A percentile compares a stretch with the other conserved stretches of the same genome.
These are phyloP conservation scores for Verticillium isaacii DNA, from an alignment of 2,329 filamentous ascomycete species.

Conservation along the genomic window DNA sequence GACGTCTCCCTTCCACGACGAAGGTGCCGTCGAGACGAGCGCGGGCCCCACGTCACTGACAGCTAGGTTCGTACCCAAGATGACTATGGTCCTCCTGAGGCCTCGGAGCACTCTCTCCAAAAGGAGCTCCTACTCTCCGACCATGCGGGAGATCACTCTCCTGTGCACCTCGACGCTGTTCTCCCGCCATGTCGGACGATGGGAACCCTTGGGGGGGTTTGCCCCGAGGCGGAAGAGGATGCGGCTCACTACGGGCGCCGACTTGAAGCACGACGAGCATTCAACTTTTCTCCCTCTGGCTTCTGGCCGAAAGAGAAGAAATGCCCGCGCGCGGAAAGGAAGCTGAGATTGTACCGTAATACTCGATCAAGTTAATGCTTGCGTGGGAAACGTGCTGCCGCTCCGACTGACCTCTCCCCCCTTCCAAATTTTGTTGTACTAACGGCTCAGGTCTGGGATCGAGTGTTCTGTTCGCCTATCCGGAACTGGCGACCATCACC, in stretches of 20 bases:
- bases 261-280: slow-evolving; percentile 49
- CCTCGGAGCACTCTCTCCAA: slow-evolving; percentile 1
- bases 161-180: background rate
- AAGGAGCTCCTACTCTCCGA: background rate
- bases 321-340: slow-evolving; percentile 45
- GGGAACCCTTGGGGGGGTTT: background rate
- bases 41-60: slow-evolving; percentile 9
- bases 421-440: slow-evolving; percentile 27
- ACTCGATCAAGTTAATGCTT: slow-evolving; percentile 99
- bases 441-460: slow-evolving; percentile 69
- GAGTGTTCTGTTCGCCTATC: slow-evolving; percentile 78
- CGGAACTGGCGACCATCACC: slow-evolving; percentile 71
- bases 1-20: background rate
- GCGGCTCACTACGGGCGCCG: slow-evolving; percentile 84
- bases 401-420: slow-evolving; percentile 47
- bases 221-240: slow-evolving; percentile 27
- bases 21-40: slow-evolving; percentile 11
- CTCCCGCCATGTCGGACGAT: background rate
- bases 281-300: slow-evolving; percentile 37
- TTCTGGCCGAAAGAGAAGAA: slow-evolving; percentile 25
- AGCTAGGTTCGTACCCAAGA: slow-evolving; percentile 34
- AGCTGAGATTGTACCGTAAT: slow-evolving; percentile 95
- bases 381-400: slow-evolving; percentile 97
- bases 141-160: background rate
- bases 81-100: slow-evolving; percentile 19